Conservation (phyloP, 1,284 basidiomycete species). For the Farysia itapuensis region DNA sequence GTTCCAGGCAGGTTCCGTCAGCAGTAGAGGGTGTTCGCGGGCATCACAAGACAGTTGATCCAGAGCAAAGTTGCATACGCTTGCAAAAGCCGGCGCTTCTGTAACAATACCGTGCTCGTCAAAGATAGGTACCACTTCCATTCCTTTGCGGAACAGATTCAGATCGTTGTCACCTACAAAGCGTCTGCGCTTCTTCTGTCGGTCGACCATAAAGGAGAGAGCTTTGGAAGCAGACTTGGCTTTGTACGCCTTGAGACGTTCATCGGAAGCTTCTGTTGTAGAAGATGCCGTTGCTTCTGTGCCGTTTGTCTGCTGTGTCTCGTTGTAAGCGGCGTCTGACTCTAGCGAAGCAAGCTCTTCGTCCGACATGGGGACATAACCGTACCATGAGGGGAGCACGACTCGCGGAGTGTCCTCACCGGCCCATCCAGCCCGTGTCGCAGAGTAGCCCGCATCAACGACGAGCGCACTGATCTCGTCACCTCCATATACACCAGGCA, state of each 20-base stretch:
- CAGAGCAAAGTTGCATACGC: conserved; percentile 31
- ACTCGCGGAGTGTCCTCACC: conserved; percentile 95
- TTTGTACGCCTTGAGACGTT: conserved; percentile 22
- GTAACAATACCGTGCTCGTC: conserved; percentile 70
- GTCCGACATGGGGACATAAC: conserved; percentile 66
- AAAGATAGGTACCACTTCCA: conserved; percentile 84
- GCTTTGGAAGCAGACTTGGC: conserved; percentile 23
- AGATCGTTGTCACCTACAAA: conserved; percentile 88
- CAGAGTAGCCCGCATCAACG: conserved; percentile 87
- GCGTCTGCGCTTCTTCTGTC: conserved; percentile 65
- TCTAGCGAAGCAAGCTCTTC: conserved; percentile 46
- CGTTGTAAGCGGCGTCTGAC: conserved; percentile 18
- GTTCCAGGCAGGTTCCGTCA: conserved; percentile 97
- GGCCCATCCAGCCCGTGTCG: conserved; percentile 82
- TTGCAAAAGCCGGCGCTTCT: conserved; percentile 31
- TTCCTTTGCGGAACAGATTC: conserved; percentile 83
- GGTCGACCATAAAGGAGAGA: conserved; percentile 32
- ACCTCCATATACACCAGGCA: conserved; percentile 59
- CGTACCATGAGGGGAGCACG: conserved; percentile 85
- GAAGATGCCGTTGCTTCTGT: too few relatives aligned
- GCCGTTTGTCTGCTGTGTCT: conserved; percentile 11
- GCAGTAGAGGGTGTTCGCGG: conserved; percentile 83
- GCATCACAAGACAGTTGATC: conserved; percentile 44
- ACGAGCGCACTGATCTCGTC: conserved; percentile 95
- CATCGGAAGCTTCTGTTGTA: conserved; percentile 18